Base-by-base conservation (phyloP, 129 eudicot species). In the Helianthus tuberosus region DNA sequence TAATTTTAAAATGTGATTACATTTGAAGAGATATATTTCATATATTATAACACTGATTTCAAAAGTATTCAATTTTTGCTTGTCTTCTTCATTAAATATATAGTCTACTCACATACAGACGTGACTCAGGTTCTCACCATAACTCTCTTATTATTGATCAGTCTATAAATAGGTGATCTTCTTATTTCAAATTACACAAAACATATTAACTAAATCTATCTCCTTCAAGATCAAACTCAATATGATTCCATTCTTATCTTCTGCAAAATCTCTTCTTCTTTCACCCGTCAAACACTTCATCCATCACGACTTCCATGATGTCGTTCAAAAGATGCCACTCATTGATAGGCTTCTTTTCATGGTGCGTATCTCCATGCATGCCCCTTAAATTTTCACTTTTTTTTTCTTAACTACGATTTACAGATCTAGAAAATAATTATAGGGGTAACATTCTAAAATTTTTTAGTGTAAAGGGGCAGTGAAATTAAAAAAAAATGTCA, bases 341-440 rank as follows among this genome's bases (percentile, higher is more conserved):
- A 17, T 80, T 27, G 89, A 88, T 36, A 81, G 68, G 53, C 20
- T 85, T 83, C 78, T 85, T 15, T 85, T 88, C 78, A 70, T 85
- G 52, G 93, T 84, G 63, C 29, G 38, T 64, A 4, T 50, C 1
- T 46, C 11, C 9, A 55, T 20, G 11, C 48, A 29, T 52, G 16
- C 59, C 50, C 0, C 60, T 15, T 16, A 16, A 15, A 53, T 15
- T 6, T 53, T 32, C 4, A 2, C 0, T 32, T 32, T 32, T 32
- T 32, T 32, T 32, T 32, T 32, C 32, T 27, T 27, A 27, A 27
- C 32, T 27, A 27, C 32, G 2, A 27, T 27, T 0, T 27, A 27
- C 32, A 27, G 32, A 27, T 27, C 2, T 27, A 27, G 32, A 27
- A 27, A 27, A 27, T 27, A 27, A 27, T 27, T 27, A 27, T 27